A percentile compares a stretch with the other conserved stretches of the same genome.
Conservation (phyloP, 2,329 filamentous ascomycete genomes). For the Fusarium coicis region DNA sequence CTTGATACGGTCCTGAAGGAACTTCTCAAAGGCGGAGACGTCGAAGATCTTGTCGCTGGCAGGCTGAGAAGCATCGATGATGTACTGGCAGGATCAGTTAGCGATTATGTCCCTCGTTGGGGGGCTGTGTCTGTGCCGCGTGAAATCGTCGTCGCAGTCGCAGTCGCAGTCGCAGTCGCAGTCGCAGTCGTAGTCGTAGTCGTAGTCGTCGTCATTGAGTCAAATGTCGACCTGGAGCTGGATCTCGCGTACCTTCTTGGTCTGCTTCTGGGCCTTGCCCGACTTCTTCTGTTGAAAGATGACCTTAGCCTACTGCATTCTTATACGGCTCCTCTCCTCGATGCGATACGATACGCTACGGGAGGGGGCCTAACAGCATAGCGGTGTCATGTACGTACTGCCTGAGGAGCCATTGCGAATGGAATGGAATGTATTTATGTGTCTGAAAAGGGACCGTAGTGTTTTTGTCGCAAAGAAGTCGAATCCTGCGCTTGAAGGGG, state of each 20-base stretch:
- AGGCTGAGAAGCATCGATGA: slow-evolving; percentile 99
- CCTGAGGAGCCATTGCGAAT: slow-evolving; percentile 82
- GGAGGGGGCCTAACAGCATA: slow-evolving; percentile 84
- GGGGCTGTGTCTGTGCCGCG: neutral
- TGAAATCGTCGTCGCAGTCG: neutral
- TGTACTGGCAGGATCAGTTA: slow-evolving; percentile 71
- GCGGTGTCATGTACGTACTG: slow-evolving; percentile 88
- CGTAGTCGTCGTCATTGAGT: neutral
- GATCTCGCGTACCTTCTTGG: slow-evolving; percentile 76
- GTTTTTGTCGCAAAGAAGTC: slow-evolving; percentile 68
- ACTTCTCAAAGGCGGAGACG: slow-evolving; percentile 98
- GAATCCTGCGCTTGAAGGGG: slow-evolving; percentile 78
- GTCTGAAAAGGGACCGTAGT: slow-evolving; percentile 49
- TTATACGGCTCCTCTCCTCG: slow-evolving; percentile 38
- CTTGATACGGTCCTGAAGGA: slow-evolving; percentile 99
- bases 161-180: neutral
- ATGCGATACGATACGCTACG: neutral
- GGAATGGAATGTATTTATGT: slow-evolving; percentile 28
- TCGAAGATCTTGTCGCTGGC: slow-evolving; percentile 99
- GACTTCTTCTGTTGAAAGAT: slow-evolving; percentile 72
- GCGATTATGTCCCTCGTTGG: slow-evolving; percentile 6
- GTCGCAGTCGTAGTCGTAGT: neutral
- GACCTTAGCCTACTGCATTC: slow-evolving; percentile 96
- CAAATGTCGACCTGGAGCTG: neutral
- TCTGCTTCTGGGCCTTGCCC: slow-evolving; percentile 79